Base-by-base conservation (phyloP, 1,284 basidiomycete species). In the Waitea zeae region DNA sequence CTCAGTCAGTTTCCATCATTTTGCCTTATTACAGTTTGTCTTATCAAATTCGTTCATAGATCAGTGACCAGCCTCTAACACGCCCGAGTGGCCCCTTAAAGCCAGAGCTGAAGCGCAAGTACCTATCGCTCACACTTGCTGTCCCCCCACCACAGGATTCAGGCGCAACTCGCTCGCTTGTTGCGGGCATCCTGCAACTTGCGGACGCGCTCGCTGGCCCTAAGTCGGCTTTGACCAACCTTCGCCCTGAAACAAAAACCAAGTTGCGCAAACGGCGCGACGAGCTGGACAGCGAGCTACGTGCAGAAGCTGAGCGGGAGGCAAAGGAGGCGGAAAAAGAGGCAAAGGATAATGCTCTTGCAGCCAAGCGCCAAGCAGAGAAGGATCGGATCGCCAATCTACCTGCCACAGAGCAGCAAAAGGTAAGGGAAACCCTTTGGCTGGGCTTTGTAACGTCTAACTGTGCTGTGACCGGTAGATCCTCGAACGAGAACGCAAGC, bases 391-490 rank as follows among this genome's bases (percentile, higher is more conserved):
- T 86, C 34, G 63, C 77, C 14, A 70, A 68, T 44, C 63, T 90
- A 42, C 77, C 72, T 45, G 70, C 84, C 24, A 68, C 78, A 36
- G 86, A 90, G 50, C 79, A 86, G 58, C 76, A 80, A 61, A 87
- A 82, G 70, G 74, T 74, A 36, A 34, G 45, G 41, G 11, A 34
- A n/a, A 15, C 18, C n/a, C n/a, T n/a, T n/a, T n/a, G n/a, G n/a
- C n/a, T n/a, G n/a, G n/a, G n/a, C 12, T 15, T 22, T 34, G 20
- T 20, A 17, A 7, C 15, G 20, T 35, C 18, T 24, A 5, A 19
- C 20, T 29, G n/a, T 17, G 11, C 20, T 28, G 28, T 31, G n/a
- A 24, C 15, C 39, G 31, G 32, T 22, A 80, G 74, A 57, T 67
- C 41, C 57, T 82, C 39, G 82, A 84, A 37, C 73, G 76, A 42